Evolutionary conservation across 495 filamentous ascomycete genomes (phyloP).

Genomic region (Parathielavia appendiculata): DNA sequence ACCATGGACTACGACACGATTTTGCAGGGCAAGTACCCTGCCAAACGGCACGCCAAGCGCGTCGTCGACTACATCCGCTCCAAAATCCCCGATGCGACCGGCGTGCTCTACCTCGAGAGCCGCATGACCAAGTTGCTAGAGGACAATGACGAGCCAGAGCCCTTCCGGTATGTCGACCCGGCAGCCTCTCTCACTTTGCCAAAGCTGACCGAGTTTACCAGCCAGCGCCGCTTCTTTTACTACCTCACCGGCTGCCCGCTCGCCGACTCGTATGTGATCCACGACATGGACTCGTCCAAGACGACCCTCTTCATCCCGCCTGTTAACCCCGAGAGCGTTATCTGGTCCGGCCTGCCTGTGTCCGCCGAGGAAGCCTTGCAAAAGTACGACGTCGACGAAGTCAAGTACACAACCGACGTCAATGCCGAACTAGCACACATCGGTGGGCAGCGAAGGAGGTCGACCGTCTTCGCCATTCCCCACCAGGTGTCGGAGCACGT

Average conservation of each 20-base stretch:
- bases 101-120: conserved; percentile 81
- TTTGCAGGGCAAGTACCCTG: conserved; percentile 79
- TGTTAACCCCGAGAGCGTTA: conserved; percentile 80
- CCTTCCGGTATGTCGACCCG: conserved; percentile 59
- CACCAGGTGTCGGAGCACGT: conserved; percentile 62
- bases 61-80: conserved; percentile 70
- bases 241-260: conserved; percentile 86
- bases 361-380: conserved; percentile 64
- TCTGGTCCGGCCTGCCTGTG: conserved; percentile 90
- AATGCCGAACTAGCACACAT: conserved; percentile 55
- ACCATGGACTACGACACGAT: conserved; percentile 37
- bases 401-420: conserved; percentile 62
- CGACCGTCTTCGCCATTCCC: conserved; percentile 63
- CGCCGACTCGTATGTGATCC: conserved; percentile 75
- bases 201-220: conserved; percentile 30
- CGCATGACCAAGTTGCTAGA: conserved; percentile 71
- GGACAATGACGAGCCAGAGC: conserved; percentile 74
- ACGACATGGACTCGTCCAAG: conserved; percentile 65
- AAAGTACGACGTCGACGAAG: conserved; percentile 78
- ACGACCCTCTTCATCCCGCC: conserved; percentile 91
- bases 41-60: conserved; percentile 76
- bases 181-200: neutral
- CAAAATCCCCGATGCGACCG: conserved; percentile 53
- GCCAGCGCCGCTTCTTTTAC: conserved; percentile 90
- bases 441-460: conserved; percentile 40